A percentile compares a stretch with the other conserved stretches of the same genome.
phyloP scores from a whole-genome alignment of 2,329 filamentous ascomycete genomes.

The Thelonectria rubi region DNA sequence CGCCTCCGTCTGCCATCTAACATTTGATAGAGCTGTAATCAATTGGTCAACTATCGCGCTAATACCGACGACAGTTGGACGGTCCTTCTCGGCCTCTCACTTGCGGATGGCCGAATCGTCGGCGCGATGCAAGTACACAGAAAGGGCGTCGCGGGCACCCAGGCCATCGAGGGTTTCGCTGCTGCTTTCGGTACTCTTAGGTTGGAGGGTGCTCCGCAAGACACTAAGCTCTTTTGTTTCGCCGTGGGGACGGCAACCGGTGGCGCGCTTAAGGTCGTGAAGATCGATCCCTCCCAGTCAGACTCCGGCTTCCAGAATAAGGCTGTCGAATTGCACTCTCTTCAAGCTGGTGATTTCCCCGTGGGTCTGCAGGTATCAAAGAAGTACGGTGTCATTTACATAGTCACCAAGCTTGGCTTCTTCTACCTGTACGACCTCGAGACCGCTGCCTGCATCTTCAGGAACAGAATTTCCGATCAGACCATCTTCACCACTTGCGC shows the following conservation, averaged over 20 bases:
- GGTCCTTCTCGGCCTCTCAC: slow-evolving; percentile 95
- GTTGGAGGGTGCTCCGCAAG: slow-evolving; percentile 86
- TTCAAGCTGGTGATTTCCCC: slow-evolving; percentile 95
- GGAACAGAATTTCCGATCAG: slow-evolving; percentile 99
- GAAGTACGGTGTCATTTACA: slow-evolving; percentile 95
- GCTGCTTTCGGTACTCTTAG: slow-evolving; percentile 91
- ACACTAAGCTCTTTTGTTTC: slow-evolving; percentile 97
- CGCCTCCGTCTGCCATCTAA: slow-evolving; percentile 27
- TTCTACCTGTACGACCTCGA: slow-evolving; percentile 99
- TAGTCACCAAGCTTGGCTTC: slow-evolving; percentile 98
- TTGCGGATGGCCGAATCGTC: slow-evolving; percentile 90
- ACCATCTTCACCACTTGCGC: slow-evolving; percentile 95
- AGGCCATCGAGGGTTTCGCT: slow-evolving; percentile 96
- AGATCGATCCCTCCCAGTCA: slow-evolving; percentile 90
- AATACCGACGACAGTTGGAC: slow-evolving; percentile 98
- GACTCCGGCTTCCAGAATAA: slow-evolving; percentile 95
- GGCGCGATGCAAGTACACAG: slow-evolving; percentile 98
- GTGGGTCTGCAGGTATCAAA: slow-evolving; percentile 97
- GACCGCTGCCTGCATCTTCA: slow-evolving; percentile 94
- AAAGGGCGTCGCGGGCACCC: slow-evolving; percentile 90
- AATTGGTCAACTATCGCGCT: slow-evolving; percentile 99
- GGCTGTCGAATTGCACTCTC: slow-evolving; percentile 97
- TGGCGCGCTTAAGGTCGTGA: slow-evolving; percentile 96
- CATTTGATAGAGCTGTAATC: slow-evolving; percentile 79
- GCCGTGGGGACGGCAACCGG: slow-evolving; percentile 89